Percentiles rank a stretch among this genome's conserved stretches.
Conservation (phyloP, 1,284 basidiomycete genomes). For the Sphaerobolus stellatus region DNA sequence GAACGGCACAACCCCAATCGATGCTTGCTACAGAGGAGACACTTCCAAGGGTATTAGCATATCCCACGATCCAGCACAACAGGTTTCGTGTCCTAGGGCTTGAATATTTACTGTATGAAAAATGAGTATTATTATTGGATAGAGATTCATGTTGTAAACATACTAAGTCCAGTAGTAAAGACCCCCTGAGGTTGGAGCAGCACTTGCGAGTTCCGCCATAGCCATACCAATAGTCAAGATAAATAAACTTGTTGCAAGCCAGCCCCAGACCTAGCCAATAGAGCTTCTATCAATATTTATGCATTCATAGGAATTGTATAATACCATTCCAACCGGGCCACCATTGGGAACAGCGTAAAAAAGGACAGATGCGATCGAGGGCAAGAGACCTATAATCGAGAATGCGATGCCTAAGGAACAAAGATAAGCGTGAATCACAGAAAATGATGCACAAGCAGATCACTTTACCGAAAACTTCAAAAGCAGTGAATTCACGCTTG, state of each 20-base stretch:
- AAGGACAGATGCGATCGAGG: conserved; percentile 44
- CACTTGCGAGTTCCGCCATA: conserved; percentile 33
- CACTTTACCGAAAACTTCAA: conserved; percentile 27
- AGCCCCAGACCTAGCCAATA: conserved; percentile 21
- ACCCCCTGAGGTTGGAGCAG: conserved; percentile 40
- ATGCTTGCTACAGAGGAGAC: conserved; percentile 42
- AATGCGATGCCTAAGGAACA: conserved; percentile 38
- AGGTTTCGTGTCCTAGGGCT: conserved; percentile 33
- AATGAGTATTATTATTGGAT: neutral
- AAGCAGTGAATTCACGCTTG: conserved; percentile 38
- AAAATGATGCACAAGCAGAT: conserved; percentile 11
- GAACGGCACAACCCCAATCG: conserved; percentile 43
- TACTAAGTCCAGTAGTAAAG: conserved; percentile 10
- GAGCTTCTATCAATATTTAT: neutral
- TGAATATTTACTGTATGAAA: conserved; percentile 22
- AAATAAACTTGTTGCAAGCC: conserved; percentile 41
- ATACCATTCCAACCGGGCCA: conserved; percentile 48
- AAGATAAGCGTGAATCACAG: neutral
- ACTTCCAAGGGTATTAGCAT: conserved; percentile 40
- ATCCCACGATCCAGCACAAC: conserved; percentile 45
- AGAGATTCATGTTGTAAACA: neutral
- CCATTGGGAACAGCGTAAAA: conserved; percentile 46
- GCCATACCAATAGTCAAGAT: conserved; percentile 43
- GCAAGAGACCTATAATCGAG: conserved; percentile 42
- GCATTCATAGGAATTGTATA: conserved; percentile 15